Evolutionary conservation across 2,329 filamentous ascomycete genomes (phyloP), one percentile per base, ranked within the genome.

Genomic region (Fusarium mangiferae): DNA sequence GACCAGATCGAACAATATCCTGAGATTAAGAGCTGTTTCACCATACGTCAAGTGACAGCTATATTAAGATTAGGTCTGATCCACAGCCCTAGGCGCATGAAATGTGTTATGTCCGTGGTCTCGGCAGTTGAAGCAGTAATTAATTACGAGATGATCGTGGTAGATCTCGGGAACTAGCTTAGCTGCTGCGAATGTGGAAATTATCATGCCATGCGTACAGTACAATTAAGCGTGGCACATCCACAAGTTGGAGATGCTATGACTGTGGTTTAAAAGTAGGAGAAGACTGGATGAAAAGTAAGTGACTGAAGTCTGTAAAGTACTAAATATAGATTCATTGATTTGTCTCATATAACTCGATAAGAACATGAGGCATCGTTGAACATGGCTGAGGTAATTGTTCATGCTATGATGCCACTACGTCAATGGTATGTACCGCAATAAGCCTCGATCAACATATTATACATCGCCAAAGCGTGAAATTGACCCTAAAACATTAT

Each of bases 101-200:
- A 24, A 42, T 38, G 22, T 22, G 20, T 36, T 26, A 41, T n/a
- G 35, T 55, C 51, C 24, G 51, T 30, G 51, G 51, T n/a, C 28
- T 22, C 48, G 54, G 66, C 33, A 45, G 44, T 51, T 68, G 52
- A 63, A 24, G 44, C 55, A 28, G 46, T 36, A 33, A 55, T 30
- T n/a, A n/a, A 26, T 24, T 20, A 17, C 6, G 22, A 60, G n/a
- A 36, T 65, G 48, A 66, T 57, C 48, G 33, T 36, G 17, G 38
- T 73, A 20, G 52, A 65, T 45, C 54, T 51, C 60, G 60, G 68
- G 72, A 67, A 55, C 57, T 74, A 63, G 48, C 60, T 60, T 72
- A 69, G 63, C 45, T 42, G 60, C 61, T 66, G 63, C 17, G 26
- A 24, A 59, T 55, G 45, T 39, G 36, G 56, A 62, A 55, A 69